These are phyloP conservation scores for Physcia stellaris DNA, from an alignment of 495 filamentous ascomycete species.

Conservation along the genomic window DNA sequence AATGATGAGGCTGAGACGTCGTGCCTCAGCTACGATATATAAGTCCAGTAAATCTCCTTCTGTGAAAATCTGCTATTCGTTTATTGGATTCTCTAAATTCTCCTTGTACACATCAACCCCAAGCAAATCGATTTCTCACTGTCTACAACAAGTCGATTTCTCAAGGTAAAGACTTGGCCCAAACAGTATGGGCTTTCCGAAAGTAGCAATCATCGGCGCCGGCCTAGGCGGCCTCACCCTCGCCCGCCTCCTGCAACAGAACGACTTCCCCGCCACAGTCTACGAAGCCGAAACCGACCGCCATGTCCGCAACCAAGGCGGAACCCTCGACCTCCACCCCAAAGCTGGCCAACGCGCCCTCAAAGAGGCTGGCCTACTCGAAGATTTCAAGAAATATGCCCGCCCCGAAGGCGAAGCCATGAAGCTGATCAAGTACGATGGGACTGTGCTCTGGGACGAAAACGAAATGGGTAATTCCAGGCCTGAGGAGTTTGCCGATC, in stretches of 20 bases:
- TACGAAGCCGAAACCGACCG: constrained; percentile 35
- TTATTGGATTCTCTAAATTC: too few relatives aligned
- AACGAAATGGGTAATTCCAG: constrained; percentile 9
- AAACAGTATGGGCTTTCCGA: too few relatives aligned
- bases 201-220: constrained; percentile 43
- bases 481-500: constrained; percentile 21
- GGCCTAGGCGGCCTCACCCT: constrained; percentile 42
- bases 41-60: too few relatives aligned
- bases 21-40: too few relatives aligned
- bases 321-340: constrained; percentile 40
- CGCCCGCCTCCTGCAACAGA: constrained; percentile 35
- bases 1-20: too few relatives aligned
- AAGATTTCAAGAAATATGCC: constrained; percentile 28
- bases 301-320: constrained; percentile 30
- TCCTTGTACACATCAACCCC: too few relatives aligned
- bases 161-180: too few relatives aligned
- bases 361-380: constrained; percentile 32
- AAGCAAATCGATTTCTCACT: too few relatives aligned
- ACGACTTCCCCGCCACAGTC: constrained; percentile 27
- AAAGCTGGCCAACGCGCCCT: constrained; percentile 36
- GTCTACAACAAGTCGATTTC: too few relatives aligned
- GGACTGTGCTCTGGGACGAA: constrained; percentile 11
- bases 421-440: constrained; percentile 15
- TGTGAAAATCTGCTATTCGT: too few relatives aligned
- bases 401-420: constrained; percentile 35